Evolutionary conservation across 805 yeast species (phyloP).

Genomic region (Scheffersomyces spartinae): DNA sequence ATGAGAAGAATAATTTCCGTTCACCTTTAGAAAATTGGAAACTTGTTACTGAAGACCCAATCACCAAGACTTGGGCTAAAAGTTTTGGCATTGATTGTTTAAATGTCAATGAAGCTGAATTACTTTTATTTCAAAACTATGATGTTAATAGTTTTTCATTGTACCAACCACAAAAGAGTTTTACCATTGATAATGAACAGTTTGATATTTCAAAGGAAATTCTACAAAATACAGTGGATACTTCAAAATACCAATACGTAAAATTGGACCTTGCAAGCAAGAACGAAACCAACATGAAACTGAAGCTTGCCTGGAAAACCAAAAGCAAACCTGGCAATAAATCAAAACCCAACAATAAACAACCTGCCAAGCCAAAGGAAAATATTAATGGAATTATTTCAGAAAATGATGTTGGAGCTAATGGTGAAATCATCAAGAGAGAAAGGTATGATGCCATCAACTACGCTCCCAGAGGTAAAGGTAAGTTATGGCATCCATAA

Average conservation of each 20-base stretch:
- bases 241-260: constrained; percentile 1
- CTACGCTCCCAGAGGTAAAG: constrained; percentile 52
- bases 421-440: constrained; percentile 22
- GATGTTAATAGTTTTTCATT: constrained; percentile 18
- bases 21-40: constrained; percentile 34
- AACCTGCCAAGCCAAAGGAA: constrained; percentile 1
- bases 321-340: constrained; percentile 2
- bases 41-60: constrained; percentile 49
- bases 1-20: constrained; percentile 22
- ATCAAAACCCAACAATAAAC: constrained; percentile 1
- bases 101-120: constrained; percentile 41
- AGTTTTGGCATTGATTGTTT: constrained; percentile 43
- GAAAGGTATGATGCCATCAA: constrained; percentile 36
- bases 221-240: constrained; percentile 19
- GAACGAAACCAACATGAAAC: constrained; percentile 11
- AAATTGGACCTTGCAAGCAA: constrained; percentile 3
- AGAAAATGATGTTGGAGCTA: constrained; percentile 4
- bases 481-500: constrained; percentile 48
- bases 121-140: constrained; percentile 22
- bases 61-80: constrained; percentile 40
- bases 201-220: constrained; percentile 11
- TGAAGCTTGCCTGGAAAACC: constrained; percentile 6
- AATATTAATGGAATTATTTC: constrained; percentile 6
- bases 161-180: constrained; percentile 17
- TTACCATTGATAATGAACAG: constrained; percentile 12